Evolutionary conservation across 1,284 basidiomycete genomes (phyloP).

Genomic region (Marasmius fiardii): DNA sequence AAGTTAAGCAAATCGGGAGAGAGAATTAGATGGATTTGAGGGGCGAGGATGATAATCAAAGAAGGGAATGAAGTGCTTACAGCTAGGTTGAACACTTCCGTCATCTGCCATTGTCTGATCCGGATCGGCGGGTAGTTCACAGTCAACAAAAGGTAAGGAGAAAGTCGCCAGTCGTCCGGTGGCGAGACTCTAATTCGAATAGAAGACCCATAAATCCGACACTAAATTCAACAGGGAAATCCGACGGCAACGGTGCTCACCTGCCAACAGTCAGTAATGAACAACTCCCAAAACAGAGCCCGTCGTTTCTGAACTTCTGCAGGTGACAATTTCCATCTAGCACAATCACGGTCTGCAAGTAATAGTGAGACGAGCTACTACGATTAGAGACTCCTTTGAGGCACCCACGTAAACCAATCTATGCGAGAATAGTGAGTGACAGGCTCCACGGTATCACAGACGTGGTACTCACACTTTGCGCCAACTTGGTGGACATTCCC

Average conservation of each 20-base stretch:
- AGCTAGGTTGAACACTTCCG: slow-evolving; percentile 48
- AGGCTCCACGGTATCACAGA: slow-evolving; percentile 13
- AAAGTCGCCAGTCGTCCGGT: slow-evolving; percentile 66
- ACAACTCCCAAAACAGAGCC: slow-evolving; percentile 71
- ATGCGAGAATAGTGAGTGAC: slow-evolving; percentile 11
- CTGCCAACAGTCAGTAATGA: slow-evolving; percentile 68
- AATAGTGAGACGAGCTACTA: background rate
- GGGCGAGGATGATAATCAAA: too few relatives aligned
- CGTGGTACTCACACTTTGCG: slow-evolving; percentile 54
- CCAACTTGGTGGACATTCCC: slow-evolving; percentile 57
- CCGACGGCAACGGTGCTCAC: slow-evolving; percentile 27
- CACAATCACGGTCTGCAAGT: slow-evolving; percentile 60
- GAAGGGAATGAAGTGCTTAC: too few relatives aligned
- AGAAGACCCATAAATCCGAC: background rate
- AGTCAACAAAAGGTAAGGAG: slow-evolving; percentile 63
- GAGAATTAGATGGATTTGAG: slow-evolving; percentile 5
- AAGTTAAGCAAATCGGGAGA: background rate
- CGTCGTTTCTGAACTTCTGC: slow-evolving; percentile 65
- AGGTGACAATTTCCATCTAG: slow-evolving; percentile 56
- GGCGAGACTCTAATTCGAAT: slow-evolving; percentile 44
- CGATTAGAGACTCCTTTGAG: background rate
- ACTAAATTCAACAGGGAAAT: background rate
- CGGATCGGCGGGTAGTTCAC: slow-evolving; percentile 55
- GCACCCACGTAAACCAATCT: slow-evolving; percentile 66
- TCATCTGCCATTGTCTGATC: slow-evolving; percentile 51